A percentile compares a stretch with the other conserved stretches of the same genome.
These are phyloP conservation scores for Cruciata laevipes DNA, from an alignment of 257 asterid genomes.

Conservation along the genomic window DNA sequence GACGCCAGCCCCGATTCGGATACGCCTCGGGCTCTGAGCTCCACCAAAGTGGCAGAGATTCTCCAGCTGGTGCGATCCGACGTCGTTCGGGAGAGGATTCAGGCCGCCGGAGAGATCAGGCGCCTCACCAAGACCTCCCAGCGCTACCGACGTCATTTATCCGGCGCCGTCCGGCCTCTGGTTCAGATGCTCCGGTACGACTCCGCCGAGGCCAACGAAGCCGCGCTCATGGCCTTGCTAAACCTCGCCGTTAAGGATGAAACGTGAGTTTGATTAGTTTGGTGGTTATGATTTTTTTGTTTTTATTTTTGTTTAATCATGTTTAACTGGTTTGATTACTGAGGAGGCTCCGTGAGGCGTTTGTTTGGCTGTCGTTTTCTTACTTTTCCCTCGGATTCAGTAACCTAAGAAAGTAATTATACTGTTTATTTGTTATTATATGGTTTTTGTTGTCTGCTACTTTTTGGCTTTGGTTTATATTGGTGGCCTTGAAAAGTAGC, in stretches of 20 bases:
- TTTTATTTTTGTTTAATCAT: not conserved
- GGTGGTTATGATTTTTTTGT: constrained; percentile 4
- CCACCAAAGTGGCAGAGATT: constrained; percentile 37
- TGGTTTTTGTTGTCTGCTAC: not conserved
- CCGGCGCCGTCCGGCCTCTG: constrained; percentile 55
- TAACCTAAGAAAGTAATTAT: constrained; percentile 20
- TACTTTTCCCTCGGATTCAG: constrained; percentile 31
- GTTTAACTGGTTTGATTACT: not conserved
- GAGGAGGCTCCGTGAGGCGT: not conserved
- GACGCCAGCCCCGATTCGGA: constrained; percentile 24
- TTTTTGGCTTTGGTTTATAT: constrained; percentile 13
- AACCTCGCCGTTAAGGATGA: constrained; percentile 85
- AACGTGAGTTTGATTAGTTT: constrained; percentile 33
- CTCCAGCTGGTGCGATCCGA: constrained; percentile 51
- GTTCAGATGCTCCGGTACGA: constrained; percentile 57
- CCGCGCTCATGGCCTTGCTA: constrained; percentile 73
- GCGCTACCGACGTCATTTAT: constrained; percentile 71
- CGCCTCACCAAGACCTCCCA: constrained; percentile 81
- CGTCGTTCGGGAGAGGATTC: constrained; percentile 32
- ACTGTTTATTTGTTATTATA: not conserved
- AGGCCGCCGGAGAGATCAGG: constrained; percentile 83
- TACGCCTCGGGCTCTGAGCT: constrained; percentile 21
- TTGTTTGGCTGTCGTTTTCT: constrained; percentile 13
- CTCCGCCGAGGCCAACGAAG: constrained; percentile 48
- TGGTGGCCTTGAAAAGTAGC: constrained; percentile 19